Evolutionary conservation across 805 yeast species (phyloP).

Genomic region (Candida maris): DNA sequence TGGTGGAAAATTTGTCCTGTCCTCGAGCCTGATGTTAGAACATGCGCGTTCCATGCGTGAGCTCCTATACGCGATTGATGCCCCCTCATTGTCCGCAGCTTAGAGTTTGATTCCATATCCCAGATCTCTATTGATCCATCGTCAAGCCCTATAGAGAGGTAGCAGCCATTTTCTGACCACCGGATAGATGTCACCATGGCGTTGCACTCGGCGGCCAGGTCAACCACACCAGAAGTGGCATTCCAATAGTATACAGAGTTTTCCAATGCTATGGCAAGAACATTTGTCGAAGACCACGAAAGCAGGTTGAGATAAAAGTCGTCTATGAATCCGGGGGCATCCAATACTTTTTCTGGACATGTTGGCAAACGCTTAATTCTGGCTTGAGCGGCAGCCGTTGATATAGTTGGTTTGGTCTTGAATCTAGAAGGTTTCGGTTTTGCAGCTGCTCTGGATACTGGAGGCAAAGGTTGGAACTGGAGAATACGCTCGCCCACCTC

Average conservation of each 20-base stretch:
- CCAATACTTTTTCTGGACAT: conserved; percentile 88
- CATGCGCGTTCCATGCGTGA: conserved; percentile 79
- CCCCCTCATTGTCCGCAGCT: conserved; percentile 73
- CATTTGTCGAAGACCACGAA: conserved; percentile 82
- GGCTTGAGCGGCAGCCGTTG: conserved; percentile 53
- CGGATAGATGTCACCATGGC: conserved; percentile 63
- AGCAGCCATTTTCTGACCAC: conserved; percentile 91
- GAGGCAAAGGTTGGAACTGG: conserved; percentile 84
- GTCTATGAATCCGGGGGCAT: conserved; percentile 92
- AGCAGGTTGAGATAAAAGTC: conserved; percentile 86
- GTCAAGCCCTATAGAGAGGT: conserved; percentile 76
- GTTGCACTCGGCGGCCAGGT: conserved; percentile 56
- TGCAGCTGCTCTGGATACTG: conserved; percentile 41
- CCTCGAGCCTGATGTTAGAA: conserved; percentile 82
- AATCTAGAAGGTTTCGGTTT: conserved; percentile 16
- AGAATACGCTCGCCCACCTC: conserved; percentile 77
- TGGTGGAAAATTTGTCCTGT: conserved; percentile 82
- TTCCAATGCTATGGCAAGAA: conserved; percentile 85
- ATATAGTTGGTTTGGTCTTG: conserved; percentile 23
- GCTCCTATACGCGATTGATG: conserved; percentile 76
- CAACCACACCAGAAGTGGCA: conserved; percentile 77
- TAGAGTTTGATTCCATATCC: conserved; percentile 80
- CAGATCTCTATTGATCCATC: conserved; percentile 88
- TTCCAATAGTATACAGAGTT: conserved; percentile 88
- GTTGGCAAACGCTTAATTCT: conserved; percentile 76